Base-by-base conservation (phyloP, 345 rosid species). In the Ailanthus altissimus region DNA sequence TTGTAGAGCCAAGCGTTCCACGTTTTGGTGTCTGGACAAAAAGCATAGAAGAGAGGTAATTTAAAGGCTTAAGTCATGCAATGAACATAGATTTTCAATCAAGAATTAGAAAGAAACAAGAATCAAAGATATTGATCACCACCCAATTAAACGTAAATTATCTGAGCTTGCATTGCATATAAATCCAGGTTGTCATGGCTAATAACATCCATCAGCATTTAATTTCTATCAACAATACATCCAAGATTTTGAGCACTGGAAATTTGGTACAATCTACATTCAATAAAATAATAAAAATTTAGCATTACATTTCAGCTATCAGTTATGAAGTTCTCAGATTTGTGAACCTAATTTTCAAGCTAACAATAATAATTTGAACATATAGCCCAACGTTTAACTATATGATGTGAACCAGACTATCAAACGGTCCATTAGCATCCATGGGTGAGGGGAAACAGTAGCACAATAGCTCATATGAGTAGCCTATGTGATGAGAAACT, bases 21-120 rank as follows among this genome's bases (percentile, higher is more conserved):
- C 23, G 72, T 69, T 75, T 60, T 16, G 21, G 46, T 78, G 50
- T 73, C 91, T 88, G 85, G 70, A 80, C 23, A 77, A 63, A 58
- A 78, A 73, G 20, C 46, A 72, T 25, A 38, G 45, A 75, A 67
- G 46, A 49, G 13, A 21, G 65, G 14, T 42, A 74, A 50, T 50
- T 73, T 45, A 42, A 40, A 57, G 9, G 43, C 56, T 43, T 8
- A 25, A 16, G 42, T 59, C 25, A 59, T 45, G 16, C 25, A 25
- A 59, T 20, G 26, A 57, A 59, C 2, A 58, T 59, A 46, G 57
- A 5, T 25, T 67, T 59, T 43, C 5, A 0, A n/a, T 32, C 28
- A 28, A 18, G 50, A 25, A 59, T 20, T 38, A 47, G 12, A 21
- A 16, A 49, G 46, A 13, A 8, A 3, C 36, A 74, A 61, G 6